These are phyloP conservation scores for Cladosporium austrohemisphaericum DNA, from an alignment of 2,329 filamentous ascomycete genomes.

Conservation along the genomic window DNA sequence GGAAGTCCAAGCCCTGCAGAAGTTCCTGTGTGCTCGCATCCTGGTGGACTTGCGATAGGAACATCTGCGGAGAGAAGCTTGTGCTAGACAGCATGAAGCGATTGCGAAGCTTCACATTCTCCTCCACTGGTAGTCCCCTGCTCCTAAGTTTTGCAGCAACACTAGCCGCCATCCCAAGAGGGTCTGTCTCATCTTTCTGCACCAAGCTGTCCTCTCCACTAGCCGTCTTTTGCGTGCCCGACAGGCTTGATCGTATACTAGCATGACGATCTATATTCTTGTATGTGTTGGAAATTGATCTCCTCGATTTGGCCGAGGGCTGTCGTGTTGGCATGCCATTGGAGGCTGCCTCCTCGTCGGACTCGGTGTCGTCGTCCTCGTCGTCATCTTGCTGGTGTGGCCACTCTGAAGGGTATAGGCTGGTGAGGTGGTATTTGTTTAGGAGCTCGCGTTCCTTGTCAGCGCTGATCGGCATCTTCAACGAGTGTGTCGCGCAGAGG, in stretches of 20 bases:
- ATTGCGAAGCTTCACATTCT: slow-evolving; percentile 69
- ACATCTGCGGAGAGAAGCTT: slow-evolving; percentile 86
- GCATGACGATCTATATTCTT: slow-evolving; percentile 76
- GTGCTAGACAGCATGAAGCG: slow-evolving; percentile 94
- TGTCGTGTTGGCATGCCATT: slow-evolving; percentile 10
- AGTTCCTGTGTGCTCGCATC: slow-evolving; percentile 78
- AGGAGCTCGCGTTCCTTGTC: slow-evolving; percentile 74
- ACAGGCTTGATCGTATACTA: slow-evolving; percentile 56
- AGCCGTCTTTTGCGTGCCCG: slow-evolving; percentile 64
- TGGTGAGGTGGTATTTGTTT: slow-evolving; percentile 84
- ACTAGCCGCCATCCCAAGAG: slow-evolving; percentile 80
- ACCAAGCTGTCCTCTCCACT: slow-evolving; percentile 72
- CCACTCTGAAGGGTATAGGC: slow-evolving; percentile 78
- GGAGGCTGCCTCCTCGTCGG: slow-evolving; percentile 20
- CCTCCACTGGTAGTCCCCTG: slow-evolving; percentile 75
- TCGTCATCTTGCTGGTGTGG: slow-evolving; percentile 74
- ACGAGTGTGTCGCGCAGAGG: no score
- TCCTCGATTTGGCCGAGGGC: not conserved
- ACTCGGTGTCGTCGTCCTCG: slow-evolving; percentile 43
- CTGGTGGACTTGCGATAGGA: slow-evolving; percentile 87
- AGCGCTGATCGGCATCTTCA: slow-evolving; percentile 48
- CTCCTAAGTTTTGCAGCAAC: slow-evolving; percentile 76
- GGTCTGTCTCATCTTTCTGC: slow-evolving; percentile 88
- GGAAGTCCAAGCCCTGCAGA: slow-evolving; percentile 74
- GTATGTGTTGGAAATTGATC: slow-evolving; percentile 63